Base-by-base conservation (phyloP, 805 yeast species). In the Candida nanaspora region DNA sequence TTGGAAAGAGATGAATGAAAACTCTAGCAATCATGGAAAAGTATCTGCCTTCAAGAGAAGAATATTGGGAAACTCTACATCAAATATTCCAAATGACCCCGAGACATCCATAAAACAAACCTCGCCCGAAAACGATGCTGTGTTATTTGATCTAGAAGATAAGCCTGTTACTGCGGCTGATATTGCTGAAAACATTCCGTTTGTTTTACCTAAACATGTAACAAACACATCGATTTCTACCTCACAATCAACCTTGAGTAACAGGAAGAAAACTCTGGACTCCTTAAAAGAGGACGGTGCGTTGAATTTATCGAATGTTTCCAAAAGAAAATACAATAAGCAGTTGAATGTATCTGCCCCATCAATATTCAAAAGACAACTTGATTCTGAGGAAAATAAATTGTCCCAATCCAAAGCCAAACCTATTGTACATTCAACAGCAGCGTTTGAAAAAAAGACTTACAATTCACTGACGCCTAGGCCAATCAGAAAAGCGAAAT, bases 1-100 rank as follows among this genome's bases (percentile, higher is more conserved):
- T 3, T 76, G 80, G 52, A 69, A 68, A 25, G 68, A 68, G 29
- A 50, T 76, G 45, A 31, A 38, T n/a, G 29, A 14, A 19, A 38
- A 38, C 15, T 23, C 30, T 7, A 13, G n/a, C 2, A 31, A 30
- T 9, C 23, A 15, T 4, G n/a, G 14, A 6, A 30, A 38, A 18
- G 23, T 30, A 14, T 38, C 40, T n/a, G 40, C 40, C 9, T 38
- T 38, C 32, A 38, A 31, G 11, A 28, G 35, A 25, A 23, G 35
- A 14, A 8, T 37, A 4, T 16, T n/a, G 18, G 33, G 13, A 18
- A 18, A 14, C 13, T n/a, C n/a, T n/a, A n/a, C n/a, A n/a, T n/a
- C n/a, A n/a, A n/a, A n/a, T n/a, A n/a, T n/a, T n/a, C n/a, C n/a
- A n/a, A n/a, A n/a, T n/a, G n/a, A n/a, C n/a, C n/a, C n/a, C n/a